Evolutionary conservation across 139 green algal genomes (phyloP).

Genomic region (Pleodorina starrii): DNA sequence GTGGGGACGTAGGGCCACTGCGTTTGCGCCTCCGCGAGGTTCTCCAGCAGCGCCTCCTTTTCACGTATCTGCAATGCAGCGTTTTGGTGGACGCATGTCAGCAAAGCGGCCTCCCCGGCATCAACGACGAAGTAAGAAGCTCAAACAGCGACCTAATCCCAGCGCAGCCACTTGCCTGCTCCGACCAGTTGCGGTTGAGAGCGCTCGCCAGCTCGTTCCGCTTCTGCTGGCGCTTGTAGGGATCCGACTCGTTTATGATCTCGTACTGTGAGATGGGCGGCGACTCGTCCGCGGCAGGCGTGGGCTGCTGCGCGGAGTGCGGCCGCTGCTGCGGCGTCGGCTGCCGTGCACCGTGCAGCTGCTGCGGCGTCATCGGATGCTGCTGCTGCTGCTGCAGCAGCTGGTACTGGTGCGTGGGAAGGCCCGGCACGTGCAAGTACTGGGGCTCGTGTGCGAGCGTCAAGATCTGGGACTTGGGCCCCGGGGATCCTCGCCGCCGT

Average conservation of each 20-base stretch:
- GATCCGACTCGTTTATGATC: conserved; percentile 44
- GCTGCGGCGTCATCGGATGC: background rate
- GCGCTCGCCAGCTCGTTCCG: conserved; percentile 50
- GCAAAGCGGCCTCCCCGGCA: too few species aligned
- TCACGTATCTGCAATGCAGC: conserved; percentile 53
- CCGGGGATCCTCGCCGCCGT: conserved; percentile 19
- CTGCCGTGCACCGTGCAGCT: background rate
- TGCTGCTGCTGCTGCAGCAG: conserved; percentile 3
- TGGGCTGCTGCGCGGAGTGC: background rate
- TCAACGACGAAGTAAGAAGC: too few species aligned
- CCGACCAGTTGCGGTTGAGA: conserved; percentile 48
- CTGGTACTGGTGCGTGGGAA: conserved; percentile 20
- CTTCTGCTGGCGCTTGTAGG: conserved; percentile 27
- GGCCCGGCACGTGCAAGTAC: background rate
- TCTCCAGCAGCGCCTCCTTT: conserved; percentile 42
- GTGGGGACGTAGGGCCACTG: conserved; percentile 52
- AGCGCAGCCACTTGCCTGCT: conserved; percentile 55
- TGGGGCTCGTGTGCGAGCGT: conserved; percentile 16
- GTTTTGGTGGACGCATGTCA: too few species aligned
- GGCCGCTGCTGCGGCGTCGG: background rate
- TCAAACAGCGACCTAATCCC: too few species aligned
- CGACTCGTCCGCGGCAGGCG: background rate
- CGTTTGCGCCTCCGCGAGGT: conserved; percentile 34
- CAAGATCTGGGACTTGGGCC: conserved; percentile 48
- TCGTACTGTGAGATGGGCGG: conserved; percentile 51